phyloP scores from a whole-genome alignment of 768 basidiomycete genomes.

The Phanerochaete sordida region DNA sequence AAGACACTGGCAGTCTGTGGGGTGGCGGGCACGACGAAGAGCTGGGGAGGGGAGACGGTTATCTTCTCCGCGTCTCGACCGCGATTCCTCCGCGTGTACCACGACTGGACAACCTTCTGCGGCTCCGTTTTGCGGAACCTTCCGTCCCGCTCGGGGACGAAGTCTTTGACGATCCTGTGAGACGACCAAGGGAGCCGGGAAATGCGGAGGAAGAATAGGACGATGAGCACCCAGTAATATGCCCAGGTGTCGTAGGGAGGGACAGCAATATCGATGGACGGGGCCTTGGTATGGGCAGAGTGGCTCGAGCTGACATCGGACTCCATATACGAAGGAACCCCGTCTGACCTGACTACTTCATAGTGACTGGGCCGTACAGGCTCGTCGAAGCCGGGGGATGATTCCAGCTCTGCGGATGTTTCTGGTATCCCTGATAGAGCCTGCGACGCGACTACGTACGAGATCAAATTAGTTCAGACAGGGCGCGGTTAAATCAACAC shows the following conservation, averaged over 20 bases:
- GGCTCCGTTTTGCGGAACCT: slow-evolving; percentile 1
- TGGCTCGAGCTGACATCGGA: not conserved
- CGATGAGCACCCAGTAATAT: slow-evolving; percentile 7
- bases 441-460: not conserved
- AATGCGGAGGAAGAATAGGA: not conserved
- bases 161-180: slow-evolving; percentile 8
- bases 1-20: slow-evolving; percentile 1
- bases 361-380: not conserved
- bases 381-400: not conserved
- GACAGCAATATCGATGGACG: not conserved
- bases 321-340: slow-evolving; percentile 3
- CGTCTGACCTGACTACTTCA: not conserved
- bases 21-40: slow-evolving; percentile 8
- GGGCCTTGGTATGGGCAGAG: slow-evolving; percentile 2
- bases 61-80: slow-evolving; percentile 4
- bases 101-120: not conserved
- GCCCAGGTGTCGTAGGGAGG: slow-evolving; percentile 12
- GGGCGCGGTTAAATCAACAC: not conserved
- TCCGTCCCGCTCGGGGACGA: slow-evolving; percentile 10
- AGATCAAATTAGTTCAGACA: not conserved
- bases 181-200: slow-evolving; percentile 5
- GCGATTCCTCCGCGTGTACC: slow-evolving; percentile 9
- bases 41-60: not conserved
- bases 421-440: slow-evolving; percentile 10
- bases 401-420: not conserved